phyloP scores from a whole-genome alignment of 2,329 filamentous ascomycete genomes.

The Trichoderma koningiopsis region DNA sequence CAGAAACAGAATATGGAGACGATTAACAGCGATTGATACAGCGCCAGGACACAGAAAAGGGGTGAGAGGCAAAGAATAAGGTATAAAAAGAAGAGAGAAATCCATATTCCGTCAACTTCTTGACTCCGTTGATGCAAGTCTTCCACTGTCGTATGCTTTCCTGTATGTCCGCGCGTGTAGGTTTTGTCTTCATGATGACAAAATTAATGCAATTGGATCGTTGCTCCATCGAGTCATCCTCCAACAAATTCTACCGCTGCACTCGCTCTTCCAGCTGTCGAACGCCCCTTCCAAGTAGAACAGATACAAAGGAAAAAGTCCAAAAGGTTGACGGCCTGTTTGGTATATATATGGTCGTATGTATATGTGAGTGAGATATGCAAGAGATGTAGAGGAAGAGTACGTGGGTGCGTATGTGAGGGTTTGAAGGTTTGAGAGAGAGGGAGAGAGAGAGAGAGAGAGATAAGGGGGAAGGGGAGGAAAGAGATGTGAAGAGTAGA shows the following conservation, averaged over 20 bases:
- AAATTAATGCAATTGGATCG: background rate
- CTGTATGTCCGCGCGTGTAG: background rate
- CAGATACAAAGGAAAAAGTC: slow-evolving; percentile 7
- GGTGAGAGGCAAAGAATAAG: background rate
- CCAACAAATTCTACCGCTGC: background rate
- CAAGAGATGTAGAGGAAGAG: background rate
- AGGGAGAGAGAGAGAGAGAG: too few species aligned
- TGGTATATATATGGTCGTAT: background rate
- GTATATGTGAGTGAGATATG: slow-evolving; percentile 2
- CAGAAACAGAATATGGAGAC: background rate
- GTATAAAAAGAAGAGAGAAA: background rate
- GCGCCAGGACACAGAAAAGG: background rate
- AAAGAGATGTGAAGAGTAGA: background rate
- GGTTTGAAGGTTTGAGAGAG: too few species aligned
- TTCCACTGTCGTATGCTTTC: background rate
- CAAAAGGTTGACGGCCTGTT: background rate
- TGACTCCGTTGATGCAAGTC: background rate
- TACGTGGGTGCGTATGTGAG: background rate
- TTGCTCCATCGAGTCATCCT: background rate
- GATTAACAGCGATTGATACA: background rate
- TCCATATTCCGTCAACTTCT: slow-evolving; percentile 1
- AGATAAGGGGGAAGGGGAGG: background rate
- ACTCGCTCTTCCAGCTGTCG: background rate
- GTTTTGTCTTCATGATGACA: background rate
- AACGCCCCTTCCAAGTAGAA: background rate